Conservation (phyloP, 768 basidiomycete species). For the Podaxis carcinomalis region DNA sequence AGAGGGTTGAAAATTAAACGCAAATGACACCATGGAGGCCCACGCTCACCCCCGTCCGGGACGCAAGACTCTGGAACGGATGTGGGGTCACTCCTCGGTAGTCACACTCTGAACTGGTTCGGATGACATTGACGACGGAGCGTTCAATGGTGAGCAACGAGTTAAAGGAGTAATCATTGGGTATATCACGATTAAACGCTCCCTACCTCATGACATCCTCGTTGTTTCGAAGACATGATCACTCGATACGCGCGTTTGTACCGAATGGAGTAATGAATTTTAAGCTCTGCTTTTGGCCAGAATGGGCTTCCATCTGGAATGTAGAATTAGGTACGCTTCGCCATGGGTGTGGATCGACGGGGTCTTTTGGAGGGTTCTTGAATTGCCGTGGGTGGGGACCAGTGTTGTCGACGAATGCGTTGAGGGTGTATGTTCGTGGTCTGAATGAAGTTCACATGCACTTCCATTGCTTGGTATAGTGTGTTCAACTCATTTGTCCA, state of each 20-base stretch:
- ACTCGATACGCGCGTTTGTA: neutral
- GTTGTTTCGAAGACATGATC: conserved; percentile 1
- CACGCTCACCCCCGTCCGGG: neutral
- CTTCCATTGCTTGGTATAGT: neutral
- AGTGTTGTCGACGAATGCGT: neutral
- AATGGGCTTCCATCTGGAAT: neutral
- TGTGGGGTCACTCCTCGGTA: neutral
- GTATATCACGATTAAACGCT: neutral
- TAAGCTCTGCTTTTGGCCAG: neutral
- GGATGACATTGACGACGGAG: neutral
- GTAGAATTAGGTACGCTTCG: neutral
- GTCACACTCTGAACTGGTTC: conserved; percentile 7
- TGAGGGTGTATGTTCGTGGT: neutral
- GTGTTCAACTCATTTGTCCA: neutral
- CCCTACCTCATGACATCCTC: conserved; percentile 9
- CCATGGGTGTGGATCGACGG: neutral
- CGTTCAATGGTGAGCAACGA: neutral
- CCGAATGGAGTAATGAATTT: conserved; percentile 1
- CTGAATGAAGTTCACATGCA: neutral
- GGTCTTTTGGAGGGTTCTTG: neutral
- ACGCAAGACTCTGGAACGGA: neutral
- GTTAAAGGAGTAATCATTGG: neutral
- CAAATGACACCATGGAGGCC: neutral
- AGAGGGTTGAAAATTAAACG: neutral
- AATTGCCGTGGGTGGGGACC: neutral